Conservation (phyloP, 768 basidiomycete species). For the Rubroboletus satanas region DNA sequence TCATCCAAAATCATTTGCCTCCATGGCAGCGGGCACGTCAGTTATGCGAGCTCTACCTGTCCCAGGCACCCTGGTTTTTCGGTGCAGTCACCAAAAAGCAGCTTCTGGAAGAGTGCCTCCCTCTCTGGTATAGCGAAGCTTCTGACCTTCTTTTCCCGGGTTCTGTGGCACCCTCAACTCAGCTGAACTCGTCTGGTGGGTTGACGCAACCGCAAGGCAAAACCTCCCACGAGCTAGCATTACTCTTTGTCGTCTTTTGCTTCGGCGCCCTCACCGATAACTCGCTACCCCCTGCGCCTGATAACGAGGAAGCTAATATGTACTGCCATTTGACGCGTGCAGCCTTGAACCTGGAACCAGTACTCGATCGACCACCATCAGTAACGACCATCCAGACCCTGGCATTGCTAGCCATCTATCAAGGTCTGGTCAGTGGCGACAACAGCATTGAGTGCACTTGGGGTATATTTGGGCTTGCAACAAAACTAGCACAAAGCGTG, state of each 20-base stretch:
- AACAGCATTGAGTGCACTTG: conserved; percentile 69
- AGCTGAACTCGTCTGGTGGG: background rate
- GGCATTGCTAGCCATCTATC: conserved; percentile 65
- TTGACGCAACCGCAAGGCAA: conserved; percentile 16
- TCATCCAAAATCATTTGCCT: conserved; percentile 52
- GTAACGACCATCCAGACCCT: conserved; percentile 67
- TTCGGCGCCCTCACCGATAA: conserved; percentile 60
- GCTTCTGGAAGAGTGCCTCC: conserved; percentile 61
- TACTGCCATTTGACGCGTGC: conserved; percentile 62
- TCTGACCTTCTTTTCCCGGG: conserved; percentile 24
- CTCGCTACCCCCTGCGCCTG: conserved; percentile 47
- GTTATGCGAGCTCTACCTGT: conserved; percentile 65
- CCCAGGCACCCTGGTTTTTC: conserved; percentile 80
- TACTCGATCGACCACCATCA: conserved; percentile 67
- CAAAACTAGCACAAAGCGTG: conserved; percentile 67
- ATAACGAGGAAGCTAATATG: conserved; percentile 48
- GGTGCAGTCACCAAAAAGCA: conserved; percentile 64
- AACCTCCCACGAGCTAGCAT: conserved; percentile 57
- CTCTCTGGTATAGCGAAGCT: conserved; percentile 60
- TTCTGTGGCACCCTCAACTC: conserved; percentile 22
- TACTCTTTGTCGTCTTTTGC: conserved; percentile 60
- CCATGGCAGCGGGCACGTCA: conserved; percentile 53
- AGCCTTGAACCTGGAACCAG: conserved; percentile 61
- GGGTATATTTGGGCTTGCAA: conserved; percentile 61
- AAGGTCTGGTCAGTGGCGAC: conserved; percentile 63